These are phyloP conservation scores for Drechslerella coelobrocha DNA, from an alignment of 2,329 filamentous ascomycete species.

Conservation along the genomic window DNA sequence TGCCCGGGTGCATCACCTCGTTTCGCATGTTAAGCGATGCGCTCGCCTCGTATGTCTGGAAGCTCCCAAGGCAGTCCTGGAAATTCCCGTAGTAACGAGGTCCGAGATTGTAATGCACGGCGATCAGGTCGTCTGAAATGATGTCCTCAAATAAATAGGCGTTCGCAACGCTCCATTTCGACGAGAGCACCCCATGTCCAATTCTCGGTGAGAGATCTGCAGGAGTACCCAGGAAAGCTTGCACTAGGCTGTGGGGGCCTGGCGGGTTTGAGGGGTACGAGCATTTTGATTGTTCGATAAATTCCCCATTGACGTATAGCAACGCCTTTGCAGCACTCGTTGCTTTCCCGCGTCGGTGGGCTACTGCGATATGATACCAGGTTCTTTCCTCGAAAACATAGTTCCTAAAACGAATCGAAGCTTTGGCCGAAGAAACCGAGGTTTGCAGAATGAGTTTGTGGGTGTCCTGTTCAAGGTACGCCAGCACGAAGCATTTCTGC, in stretches of 20 bases:
- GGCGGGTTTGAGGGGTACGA: conserved; percentile 82
- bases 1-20: conserved; percentile 85
- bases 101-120: conserved; percentile 88
- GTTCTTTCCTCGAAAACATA: conserved; percentile 74
- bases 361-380: conserved; percentile 94
- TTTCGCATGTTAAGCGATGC: conserved; percentile 89
- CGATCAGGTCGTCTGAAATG: conserved; percentile 87
- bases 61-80: conserved; percentile 92
- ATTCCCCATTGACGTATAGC: conserved; percentile 90
- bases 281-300: conserved; percentile 88
- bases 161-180: conserved; percentile 87
- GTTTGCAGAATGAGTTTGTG: conserved; percentile 95
- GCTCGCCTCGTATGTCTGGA: conserved; percentile 94
- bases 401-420: conserved; percentile 92
- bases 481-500: conserved; percentile 90
- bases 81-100: conserved; percentile 94
- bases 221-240: conserved; percentile 92
- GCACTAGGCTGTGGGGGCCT: conserved; percentile 72
- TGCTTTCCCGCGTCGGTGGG: conserved; percentile 79
- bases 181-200: conserved; percentile 74
- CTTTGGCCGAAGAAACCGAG: conserved; percentile 81
- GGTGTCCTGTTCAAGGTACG: conserved; percentile 92
- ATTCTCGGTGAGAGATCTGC: conserved; percentile 80
- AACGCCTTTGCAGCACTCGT: conserved; percentile 80
- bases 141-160: conserved; percentile 87